Conservation (phyloP, 768 basidiomycete species). For the Boletus coccyginus region DNA sequence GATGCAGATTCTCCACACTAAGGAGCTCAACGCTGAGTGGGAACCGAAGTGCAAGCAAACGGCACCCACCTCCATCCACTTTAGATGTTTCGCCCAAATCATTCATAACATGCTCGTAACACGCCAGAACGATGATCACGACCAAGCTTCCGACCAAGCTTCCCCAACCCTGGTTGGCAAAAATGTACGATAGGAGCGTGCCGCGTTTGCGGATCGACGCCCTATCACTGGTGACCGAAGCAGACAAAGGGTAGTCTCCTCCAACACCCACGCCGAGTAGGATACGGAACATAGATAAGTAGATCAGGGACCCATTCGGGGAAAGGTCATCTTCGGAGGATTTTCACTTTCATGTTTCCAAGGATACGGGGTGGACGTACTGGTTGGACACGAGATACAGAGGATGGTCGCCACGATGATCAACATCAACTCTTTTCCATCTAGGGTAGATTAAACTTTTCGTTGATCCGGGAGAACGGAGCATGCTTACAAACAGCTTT, state of each 20-base stretch:
- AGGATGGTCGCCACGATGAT: slow-evolving; percentile 78
- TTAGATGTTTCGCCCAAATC: slow-evolving; percentile 54
- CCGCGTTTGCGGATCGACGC: slow-evolving; percentile 65
- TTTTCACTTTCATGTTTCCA: background rate
- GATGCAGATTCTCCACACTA: slow-evolving; percentile 71
- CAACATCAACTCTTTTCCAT: slow-evolving; percentile 78
- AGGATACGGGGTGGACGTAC: slow-evolving; percentile 18
- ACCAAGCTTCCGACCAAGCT: slow-evolving; percentile 59
- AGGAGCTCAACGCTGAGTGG: background rate
- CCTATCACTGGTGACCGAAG: slow-evolving; percentile 65
- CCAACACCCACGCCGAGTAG: slow-evolving; percentile 77
- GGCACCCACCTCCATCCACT: slow-evolving; percentile 61
- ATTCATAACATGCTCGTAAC: slow-evolving; percentile 64
- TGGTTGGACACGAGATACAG: slow-evolving; percentile 63
- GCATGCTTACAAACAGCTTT: slow-evolving; percentile 56
- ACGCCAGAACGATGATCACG: slow-evolving; percentile 60
- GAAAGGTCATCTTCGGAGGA: slow-evolving; percentile 43
- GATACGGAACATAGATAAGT: slow-evolving; percentile 65
- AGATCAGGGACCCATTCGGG: slow-evolving; percentile 54
- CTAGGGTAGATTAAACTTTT: slow-evolving; percentile 31
- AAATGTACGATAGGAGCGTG: slow-evolving; percentile 73
- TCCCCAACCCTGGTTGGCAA: slow-evolving; percentile 79
- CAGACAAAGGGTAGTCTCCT: slow-evolving; percentile 79
- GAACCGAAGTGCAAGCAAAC: background rate
- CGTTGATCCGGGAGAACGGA: background rate